Conservation (phyloP, 2,329 filamentous ascomycete genomes). For the Aureobasidium pullulans region DNA sequence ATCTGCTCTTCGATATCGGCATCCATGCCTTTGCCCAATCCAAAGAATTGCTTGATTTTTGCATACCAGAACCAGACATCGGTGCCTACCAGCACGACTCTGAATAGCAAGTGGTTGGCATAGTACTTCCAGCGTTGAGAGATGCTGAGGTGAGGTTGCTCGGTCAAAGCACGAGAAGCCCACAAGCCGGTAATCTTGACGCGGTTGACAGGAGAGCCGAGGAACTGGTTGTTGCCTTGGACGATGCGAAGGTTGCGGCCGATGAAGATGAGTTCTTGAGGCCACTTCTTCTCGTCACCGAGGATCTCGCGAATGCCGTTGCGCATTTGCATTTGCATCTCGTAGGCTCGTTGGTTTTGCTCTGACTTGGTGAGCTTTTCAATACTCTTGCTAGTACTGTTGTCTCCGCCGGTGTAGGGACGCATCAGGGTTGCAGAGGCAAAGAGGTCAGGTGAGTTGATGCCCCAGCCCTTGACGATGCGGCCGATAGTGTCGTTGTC, state of each 20-base stretch:
- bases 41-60: constrained; percentile 68
- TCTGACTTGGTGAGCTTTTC: constrained; percentile 49
- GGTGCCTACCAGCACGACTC: constrained; percentile 63
- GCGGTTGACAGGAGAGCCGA: constrained; percentile 81
- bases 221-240: constrained; percentile 85
- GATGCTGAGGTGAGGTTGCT: constrained; percentile 59
- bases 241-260: constrained; percentile 88
- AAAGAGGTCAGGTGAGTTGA: constrained; percentile 83
- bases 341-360: constrained; percentile 57
- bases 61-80: constrained; percentile 80
- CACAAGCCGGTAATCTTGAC: constrained; percentile 91
- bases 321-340: constrained; percentile 68
- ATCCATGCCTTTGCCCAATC: constrained; percentile 78
- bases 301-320: constrained; percentile 72
- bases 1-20: constrained; percentile 86
- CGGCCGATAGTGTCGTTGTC: constrained; percentile 72
- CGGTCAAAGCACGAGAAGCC: constrained; percentile 76
- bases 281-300: constrained; percentile 79
- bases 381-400: constrained; percentile 48
- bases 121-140: constrained; percentile 60
- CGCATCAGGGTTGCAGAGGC: constrained; percentile 83
- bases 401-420: constrained; percentile 81
- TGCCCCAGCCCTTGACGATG: constrained; percentile 76
- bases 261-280: constrained; percentile 85
- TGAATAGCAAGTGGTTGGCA: constrained; percentile 75